Conservation (phyloP, 768 basidiomycete species). For the Postia placenta region DNA sequence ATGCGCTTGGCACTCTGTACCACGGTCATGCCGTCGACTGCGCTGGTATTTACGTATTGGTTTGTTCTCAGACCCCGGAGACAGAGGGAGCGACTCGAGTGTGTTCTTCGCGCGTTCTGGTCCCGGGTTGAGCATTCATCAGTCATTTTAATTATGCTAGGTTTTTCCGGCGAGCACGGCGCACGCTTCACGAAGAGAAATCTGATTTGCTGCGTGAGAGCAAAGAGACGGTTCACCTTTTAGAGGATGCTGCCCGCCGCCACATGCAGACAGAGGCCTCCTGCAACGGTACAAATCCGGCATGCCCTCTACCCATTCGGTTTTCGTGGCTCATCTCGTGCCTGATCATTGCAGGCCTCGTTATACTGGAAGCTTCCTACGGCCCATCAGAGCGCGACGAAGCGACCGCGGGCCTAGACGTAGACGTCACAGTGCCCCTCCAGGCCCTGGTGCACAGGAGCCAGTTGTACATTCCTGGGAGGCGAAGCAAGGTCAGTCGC, state of each 20-base stretch:
- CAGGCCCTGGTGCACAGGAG: conserved; percentile 78
- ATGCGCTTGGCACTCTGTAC: conserved; percentile 43
- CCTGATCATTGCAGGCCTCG: conserved; percentile 45
- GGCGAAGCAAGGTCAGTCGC: conserved; percentile 60
- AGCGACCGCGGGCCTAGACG: conserved; percentile 46
- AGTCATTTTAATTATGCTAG: conserved; percentile 31
- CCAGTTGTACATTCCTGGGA: conserved; percentile 72
- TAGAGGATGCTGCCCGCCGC: conserved; percentile 62
- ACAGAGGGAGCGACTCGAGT: conserved; percentile 48
- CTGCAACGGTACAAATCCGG: conserved; percentile 54
- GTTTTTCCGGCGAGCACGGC: conserved; percentile 60
- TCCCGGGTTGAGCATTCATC: conserved; percentile 7
- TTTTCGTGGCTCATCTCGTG: conserved; percentile 10
- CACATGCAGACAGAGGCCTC: conserved; percentile 58
- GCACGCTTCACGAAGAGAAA: conserved; percentile 57
- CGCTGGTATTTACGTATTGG: conserved; percentile 47
- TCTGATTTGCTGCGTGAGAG: conserved; percentile 57
- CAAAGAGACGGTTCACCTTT: conserved; percentile 52
- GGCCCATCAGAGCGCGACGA: conserved; percentile 48
- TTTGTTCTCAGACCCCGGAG: conserved; percentile 52
- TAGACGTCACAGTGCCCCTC: conserved; percentile 77
- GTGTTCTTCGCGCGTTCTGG: conserved; percentile 19
- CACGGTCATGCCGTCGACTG: conserved; percentile 49
- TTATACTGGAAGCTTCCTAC: conserved; percentile 73
- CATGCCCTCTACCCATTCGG: neutral